Evolutionary conservation across 148 eudicot species (phyloP).

Genomic region (Diospyros lotus): DNA sequence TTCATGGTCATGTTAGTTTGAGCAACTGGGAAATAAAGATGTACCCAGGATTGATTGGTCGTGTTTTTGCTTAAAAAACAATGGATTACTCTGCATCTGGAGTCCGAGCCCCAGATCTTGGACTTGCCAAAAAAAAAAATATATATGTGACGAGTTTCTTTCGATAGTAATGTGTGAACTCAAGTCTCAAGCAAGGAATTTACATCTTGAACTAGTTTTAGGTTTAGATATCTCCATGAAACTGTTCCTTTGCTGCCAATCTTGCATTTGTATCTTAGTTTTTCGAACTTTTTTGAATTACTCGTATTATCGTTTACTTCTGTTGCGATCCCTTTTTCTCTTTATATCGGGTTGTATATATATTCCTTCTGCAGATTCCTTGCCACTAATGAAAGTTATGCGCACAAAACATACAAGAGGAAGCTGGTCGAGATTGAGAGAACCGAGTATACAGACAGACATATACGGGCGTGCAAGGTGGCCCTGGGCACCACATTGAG

Average conservation of each 20-base stretch:
- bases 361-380: slow-evolving; percentile 42
- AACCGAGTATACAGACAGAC: slow-evolving; percentile 64
- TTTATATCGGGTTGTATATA: background rate
- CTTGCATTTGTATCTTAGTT: background rate
- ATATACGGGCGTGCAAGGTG: slow-evolving; percentile 94
- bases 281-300: too few species aligned
- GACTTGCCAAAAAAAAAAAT: too few species aligned
- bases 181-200: background rate
- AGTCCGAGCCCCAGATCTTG: too few species aligned
- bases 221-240: background rate
- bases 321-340: too few species aligned
- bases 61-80: too few species aligned
- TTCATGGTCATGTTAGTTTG: too few species aligned
- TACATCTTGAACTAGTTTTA: too few species aligned
- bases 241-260: background rate
- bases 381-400: slow-evolving; percentile 82
- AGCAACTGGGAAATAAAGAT: too few species aligned
- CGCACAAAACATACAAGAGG: slow-evolving; percentile 82
- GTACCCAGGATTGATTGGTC: too few species aligned
- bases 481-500: slow-evolving; percentile 94
- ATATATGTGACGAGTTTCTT: background rate
- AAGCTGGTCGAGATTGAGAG: slow-evolving; percentile 61
- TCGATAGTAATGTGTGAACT: too few species aligned
- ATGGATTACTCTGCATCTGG: too few species aligned
- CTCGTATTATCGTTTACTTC: too few species aligned